phyloP scores from a whole-genome alignment of 352 stramenopile genomes.

The Aphanomyces euteiches region DNA sequence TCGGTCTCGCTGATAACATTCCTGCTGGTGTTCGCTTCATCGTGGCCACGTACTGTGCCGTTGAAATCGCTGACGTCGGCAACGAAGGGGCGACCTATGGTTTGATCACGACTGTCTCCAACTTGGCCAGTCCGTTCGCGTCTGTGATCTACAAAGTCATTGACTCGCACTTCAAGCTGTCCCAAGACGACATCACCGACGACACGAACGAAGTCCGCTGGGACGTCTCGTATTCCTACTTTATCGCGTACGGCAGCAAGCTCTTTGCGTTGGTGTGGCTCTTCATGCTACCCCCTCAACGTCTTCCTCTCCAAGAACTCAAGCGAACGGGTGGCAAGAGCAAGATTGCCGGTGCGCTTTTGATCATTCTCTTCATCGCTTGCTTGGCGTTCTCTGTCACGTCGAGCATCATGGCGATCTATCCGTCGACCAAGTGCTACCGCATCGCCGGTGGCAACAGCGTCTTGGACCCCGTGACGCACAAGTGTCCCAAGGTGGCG shows the following conservation, averaged over 20 bases:
- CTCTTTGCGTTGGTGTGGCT: slow-evolving; percentile 49
- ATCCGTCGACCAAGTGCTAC: slow-evolving; percentile 52
- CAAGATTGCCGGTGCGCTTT: slow-evolving; percentile 37
- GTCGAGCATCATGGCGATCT: slow-evolving; percentile 62
- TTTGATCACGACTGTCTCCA: slow-evolving; percentile 50
- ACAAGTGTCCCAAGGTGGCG: not conserved
- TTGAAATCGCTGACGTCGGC: slow-evolving; percentile 48
- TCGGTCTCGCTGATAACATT: slow-evolving; percentile 51
- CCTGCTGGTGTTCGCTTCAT: slow-evolving; percentile 52
- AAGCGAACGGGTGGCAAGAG: slow-evolving; percentile 41
- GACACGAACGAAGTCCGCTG: slow-evolving; percentile 48
- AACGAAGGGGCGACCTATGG: slow-evolving; percentile 50
- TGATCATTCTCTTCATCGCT: slow-evolving; percentile 20
- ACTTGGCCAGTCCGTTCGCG: slow-evolving; percentile 51
- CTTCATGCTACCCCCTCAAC: slow-evolving; percentile 47
- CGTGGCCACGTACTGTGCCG: slow-evolving; percentile 50
- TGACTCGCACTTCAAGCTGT: slow-evolving; percentile 51
- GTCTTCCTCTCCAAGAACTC: slow-evolving; percentile 39
- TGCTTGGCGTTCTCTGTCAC: slow-evolving; percentile 36
- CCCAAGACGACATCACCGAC: slow-evolving; percentile 45
- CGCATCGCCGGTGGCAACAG: slow-evolving; percentile 55
- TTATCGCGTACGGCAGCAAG: slow-evolving; percentile 54
- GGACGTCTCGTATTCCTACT: slow-evolving; percentile 55
- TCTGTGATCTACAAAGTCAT: slow-evolving; percentile 54
- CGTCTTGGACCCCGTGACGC: not conserved